These are phyloP conservation scores for Sarcomyxa edulis DNA, from an alignment of 768 basidiomycete species.

Conservation along the genomic window DNA sequence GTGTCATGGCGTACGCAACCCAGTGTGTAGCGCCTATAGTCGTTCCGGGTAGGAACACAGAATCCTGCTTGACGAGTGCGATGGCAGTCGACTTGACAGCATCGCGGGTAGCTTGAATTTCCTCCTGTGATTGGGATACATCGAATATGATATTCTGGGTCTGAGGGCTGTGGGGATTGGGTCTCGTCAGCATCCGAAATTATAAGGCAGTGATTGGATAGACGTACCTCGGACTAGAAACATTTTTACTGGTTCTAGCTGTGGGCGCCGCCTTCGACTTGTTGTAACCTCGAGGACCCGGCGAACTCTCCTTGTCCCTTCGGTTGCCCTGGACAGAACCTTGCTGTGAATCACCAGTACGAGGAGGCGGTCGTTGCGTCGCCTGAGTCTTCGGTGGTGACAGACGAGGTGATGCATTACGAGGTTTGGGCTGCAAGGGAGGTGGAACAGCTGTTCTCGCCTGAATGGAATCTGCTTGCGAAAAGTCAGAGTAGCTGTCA, in stretches of 20 bases:
- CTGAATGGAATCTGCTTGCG: slow-evolving; percentile 36
- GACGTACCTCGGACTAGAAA: slow-evolving; percentile 54
- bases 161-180: slow-evolving; percentile 39
- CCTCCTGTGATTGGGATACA: slow-evolving; percentile 65
- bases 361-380: slow-evolving; percentile 42
- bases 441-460: slow-evolving; percentile 46
- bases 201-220: not conserved
- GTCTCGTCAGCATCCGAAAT: not conserved
- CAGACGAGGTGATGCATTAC: slow-evolving; percentile 50
- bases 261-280: slow-evolving; percentile 26
- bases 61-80: slow-evolving; percentile 81
- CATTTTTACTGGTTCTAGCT: slow-evolving; percentile 39
- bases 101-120: slow-evolving; percentile 72
- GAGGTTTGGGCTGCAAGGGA: slow-evolving; percentile 60
- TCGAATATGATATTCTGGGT: slow-evolving; percentile 71
- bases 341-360: slow-evolving; percentile 46
- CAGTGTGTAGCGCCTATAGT: slow-evolving; percentile 90
- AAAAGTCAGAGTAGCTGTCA: slow-evolving; percentile 35
- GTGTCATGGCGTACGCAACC: slow-evolving; percentile 92
- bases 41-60: slow-evolving; percentile 78
- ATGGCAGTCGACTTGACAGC: slow-evolving; percentile 87
- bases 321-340: slow-evolving; percentile 25
- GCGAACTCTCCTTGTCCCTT: slow-evolving; percentile 70
- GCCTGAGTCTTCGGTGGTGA: slow-evolving; percentile 62
- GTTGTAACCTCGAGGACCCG: slow-evolving; percentile 45